Percentiles rank a stretch among this genome's conserved stretches.
Conservation (phyloP, 257 asterid species). For the Galeopsis tetrahit region DNA sequence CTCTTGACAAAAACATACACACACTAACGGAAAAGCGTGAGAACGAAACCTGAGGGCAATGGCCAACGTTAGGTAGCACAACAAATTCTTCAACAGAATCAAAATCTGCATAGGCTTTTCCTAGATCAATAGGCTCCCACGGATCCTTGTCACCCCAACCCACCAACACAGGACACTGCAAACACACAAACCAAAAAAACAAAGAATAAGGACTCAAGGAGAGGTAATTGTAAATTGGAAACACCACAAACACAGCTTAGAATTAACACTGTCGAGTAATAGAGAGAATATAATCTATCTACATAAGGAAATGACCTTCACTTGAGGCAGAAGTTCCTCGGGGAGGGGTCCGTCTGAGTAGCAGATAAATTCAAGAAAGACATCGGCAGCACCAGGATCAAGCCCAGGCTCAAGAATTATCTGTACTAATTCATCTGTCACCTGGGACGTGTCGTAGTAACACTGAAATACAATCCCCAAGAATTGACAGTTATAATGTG, state of each 20-base stretch:
- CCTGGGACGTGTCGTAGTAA: constrained; percentile 87
- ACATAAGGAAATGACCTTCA: constrained; percentile 54
- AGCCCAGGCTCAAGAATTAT: constrained; percentile 89
- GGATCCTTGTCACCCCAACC: constrained; percentile 99
- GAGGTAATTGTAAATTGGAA: constrained; percentile 5
- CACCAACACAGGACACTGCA: constrained; percentile 89
- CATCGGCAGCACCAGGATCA: constrained; percentile 90
- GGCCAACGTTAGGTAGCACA: constrained; percentile 88
- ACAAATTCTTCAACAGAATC: constrained; percentile 80
- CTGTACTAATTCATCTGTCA: constrained; percentile 88
- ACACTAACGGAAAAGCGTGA: neutral
- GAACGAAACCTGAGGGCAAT: constrained; percentile 83
- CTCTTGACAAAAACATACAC: neutral
- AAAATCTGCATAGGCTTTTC: constrained; percentile 68
- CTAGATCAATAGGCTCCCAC: constrained; percentile 95
- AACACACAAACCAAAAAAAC: neutral
- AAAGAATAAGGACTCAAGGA: neutral
- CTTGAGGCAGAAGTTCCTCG: constrained; percentile 88
- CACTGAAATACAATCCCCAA: constrained; percentile 56
- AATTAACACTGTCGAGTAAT: constrained; percentile 6
- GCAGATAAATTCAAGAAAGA: constrained; percentile 96
- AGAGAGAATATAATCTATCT: neutral
- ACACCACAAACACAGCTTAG: constrained; percentile 1
- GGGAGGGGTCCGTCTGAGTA: constrained; percentile 97
- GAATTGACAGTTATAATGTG: constrained; percentile 15